phyloP scores from a whole-genome alignment of 1,284 basidiomycete genomes.

The Cryptococcus maquisensis region DNA sequence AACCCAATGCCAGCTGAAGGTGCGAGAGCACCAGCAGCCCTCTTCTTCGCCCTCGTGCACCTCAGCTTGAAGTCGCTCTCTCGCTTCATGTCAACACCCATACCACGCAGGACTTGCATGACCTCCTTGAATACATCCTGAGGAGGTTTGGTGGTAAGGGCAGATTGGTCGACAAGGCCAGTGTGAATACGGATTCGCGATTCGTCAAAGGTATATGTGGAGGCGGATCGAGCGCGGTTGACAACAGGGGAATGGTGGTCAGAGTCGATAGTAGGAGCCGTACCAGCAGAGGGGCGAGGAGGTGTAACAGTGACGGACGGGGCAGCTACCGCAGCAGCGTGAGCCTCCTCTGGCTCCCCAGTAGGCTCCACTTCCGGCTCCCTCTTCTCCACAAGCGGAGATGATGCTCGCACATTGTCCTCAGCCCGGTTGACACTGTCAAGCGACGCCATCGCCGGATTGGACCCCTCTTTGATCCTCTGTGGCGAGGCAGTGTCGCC shows the following conservation, averaged over 20 bases:
- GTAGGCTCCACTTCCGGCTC: conserved; percentile 11
- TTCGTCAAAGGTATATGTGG: conserved; percentile 41
- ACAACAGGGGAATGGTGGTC: conserved; percentile 9
- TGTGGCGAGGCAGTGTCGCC: conserved; percentile 11
- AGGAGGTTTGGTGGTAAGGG: conserved; percentile 78
- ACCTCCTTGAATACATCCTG: conserved; percentile 84
- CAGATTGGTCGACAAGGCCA: conserved; percentile 88
- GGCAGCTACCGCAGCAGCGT: neutral
- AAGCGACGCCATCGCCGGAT: conserved; percentile 27
- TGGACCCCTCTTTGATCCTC: conserved; percentile 12
- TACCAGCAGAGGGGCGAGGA: neutral
- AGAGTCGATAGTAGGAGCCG: conserved; percentile 14
- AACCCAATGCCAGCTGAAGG: conserved; percentile 36
- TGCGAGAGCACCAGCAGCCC: conserved; percentile 53
- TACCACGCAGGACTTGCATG: conserved; percentile 68
- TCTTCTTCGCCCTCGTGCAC: conserved; percentile 69
- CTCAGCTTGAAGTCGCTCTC: conserved; percentile 86
- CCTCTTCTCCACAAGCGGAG: conserved; percentile 7
- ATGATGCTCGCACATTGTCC: no score
- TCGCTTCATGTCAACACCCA: conserved; percentile 84
- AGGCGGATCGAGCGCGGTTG: conserved; percentile 2
- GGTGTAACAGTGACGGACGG: conserved; percentile 20
- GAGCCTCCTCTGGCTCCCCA: conserved; percentile 1
- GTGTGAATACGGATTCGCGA: conserved; percentile 76
- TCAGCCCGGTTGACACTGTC: conserved; percentile 22